These are phyloP conservation scores for Geotrichum australiense DNA, from an alignment of 1,139 yeast genomes.

Conservation along the genomic window DNA sequence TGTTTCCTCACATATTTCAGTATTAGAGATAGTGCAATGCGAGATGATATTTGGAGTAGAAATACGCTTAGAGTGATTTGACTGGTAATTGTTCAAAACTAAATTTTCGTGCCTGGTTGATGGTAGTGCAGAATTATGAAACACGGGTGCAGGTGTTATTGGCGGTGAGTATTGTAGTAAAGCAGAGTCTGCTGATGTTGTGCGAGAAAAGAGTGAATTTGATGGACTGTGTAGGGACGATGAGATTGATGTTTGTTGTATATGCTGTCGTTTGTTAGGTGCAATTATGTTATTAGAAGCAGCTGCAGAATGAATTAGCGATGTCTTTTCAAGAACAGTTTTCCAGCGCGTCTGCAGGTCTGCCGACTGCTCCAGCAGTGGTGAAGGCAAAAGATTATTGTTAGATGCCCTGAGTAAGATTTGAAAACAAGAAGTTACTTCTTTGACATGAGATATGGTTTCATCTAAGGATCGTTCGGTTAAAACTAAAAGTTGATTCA, in stretches of 20 bases:
- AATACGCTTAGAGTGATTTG: no score
- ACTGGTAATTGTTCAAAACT: no score
- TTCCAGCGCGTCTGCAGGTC: conserved; percentile 11
- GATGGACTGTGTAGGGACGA: conserved; percentile 4
- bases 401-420: conserved; percentile 9
- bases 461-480: not conserved
- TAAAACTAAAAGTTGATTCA: conserved; percentile 21
- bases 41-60: no score
- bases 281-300: not conserved
- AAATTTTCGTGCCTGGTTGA: no score
- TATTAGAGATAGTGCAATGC: no score
- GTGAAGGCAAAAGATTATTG: conserved; percentile 7
- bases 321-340: not conserved
- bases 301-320: not conserved
- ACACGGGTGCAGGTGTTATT: not conserved
- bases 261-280: not conserved
- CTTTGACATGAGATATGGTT: not conserved
- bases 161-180: no score
- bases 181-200: not conserved
- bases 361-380: conserved; percentile 8
- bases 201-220: conserved; percentile 4
- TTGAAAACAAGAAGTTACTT: conserved; percentile 9
- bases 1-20: no score
- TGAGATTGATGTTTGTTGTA: not conserved
- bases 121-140: no score